These are phyloP conservation scores for Mesembryanthemum crystallinum DNA, from an alignment of 148 eudicot genomes.

Conservation along the genomic window DNA sequence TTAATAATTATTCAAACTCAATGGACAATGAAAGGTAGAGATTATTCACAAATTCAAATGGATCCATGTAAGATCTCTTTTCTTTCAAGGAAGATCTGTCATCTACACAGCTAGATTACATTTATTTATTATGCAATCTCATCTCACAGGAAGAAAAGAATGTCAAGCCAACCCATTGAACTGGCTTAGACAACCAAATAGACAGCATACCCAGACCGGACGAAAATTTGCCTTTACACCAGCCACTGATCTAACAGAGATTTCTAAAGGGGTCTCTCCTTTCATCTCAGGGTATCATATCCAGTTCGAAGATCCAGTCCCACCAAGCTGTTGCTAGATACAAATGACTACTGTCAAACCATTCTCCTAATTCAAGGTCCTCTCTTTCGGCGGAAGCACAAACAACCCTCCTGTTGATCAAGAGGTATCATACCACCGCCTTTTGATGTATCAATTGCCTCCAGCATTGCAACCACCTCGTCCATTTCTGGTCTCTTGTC, in stretches of 20 bases:
- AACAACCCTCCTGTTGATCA: constrained; percentile 68
- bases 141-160: constrained; percentile 13
- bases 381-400: constrained; percentile 51
- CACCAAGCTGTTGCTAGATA: constrained; percentile 2
- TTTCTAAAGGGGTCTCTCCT: constrained; percentile 4
- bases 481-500: constrained; percentile 93
- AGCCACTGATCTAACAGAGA: constrained; percentile 11
- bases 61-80: not conserved
- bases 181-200: constrained; percentile 10
- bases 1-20: too few relatives aligned
- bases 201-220: constrained; percentile 9
- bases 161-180: constrained; percentile 6
- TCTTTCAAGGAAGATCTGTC: not conserved
- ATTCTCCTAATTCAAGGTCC: constrained; percentile 56
- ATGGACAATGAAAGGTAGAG: too few relatives aligned
- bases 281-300: constrained; percentile 14
- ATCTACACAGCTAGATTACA: constrained; percentile 15
- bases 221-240: constrained; percentile 21
- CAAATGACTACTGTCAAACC: not conserved
- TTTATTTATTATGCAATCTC: constrained; percentile 17
- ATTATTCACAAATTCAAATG: too few relatives aligned
- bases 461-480: constrained; percentile 70
- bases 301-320: constrained; percentile 2
- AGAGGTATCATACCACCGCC: constrained; percentile 92
- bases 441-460: constrained; percentile 79